These are phyloP conservation scores for Aspergillus wentii DNA, from an alignment of 495 filamentous ascomycete genomes.

Conservation along the genomic window DNA sequence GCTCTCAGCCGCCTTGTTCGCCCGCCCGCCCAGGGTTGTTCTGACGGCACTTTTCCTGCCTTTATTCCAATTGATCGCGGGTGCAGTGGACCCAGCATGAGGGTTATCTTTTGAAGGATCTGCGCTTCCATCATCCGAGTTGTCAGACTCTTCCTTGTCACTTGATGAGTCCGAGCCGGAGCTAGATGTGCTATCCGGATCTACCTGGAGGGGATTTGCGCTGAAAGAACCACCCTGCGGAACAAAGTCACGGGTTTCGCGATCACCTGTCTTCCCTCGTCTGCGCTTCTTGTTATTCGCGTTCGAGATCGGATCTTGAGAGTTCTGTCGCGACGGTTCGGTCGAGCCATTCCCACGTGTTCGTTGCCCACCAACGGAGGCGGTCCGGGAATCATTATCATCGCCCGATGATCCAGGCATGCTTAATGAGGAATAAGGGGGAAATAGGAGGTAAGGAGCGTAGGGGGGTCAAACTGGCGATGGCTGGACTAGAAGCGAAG, in stretches of 20 bases:
- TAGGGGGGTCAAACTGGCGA: not conserved
- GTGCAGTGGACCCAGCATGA: conserved; percentile 22
- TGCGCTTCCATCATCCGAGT: conserved; percentile 2
- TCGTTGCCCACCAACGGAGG: conserved; percentile 29
- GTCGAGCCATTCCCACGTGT: conserved; percentile 14
- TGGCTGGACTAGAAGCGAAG: not conserved
- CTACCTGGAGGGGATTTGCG: conserved; percentile 25
- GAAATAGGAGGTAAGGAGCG: not conserved
- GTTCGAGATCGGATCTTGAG: conserved; percentile 19
- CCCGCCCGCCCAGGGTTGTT: conserved; percentile 27
- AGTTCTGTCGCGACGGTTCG: conserved; percentile 18
- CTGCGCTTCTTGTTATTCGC: conserved; percentile 28
- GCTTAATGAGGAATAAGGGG: conserved; percentile 1
- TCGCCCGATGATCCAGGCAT: conserved; percentile 32
- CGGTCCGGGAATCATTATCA: conserved; percentile 40
- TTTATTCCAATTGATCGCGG: conserved; percentile 39
- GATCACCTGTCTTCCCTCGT: conserved; percentile 14
- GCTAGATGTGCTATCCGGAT: conserved; percentile 29
- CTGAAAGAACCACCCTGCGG: conserved; percentile 36
- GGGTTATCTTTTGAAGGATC: conserved; percentile 10
- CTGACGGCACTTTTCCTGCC: conserved; percentile 29
- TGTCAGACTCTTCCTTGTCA: conserved; percentile 12
- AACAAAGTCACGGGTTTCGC: conserved; percentile 31
- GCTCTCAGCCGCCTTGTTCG: conserved; percentile 6
- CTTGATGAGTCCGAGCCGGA: conserved; percentile 22